Conservation (phyloP, 1,284 basidiomycete species). For the Volvariella volvacea region DNA sequence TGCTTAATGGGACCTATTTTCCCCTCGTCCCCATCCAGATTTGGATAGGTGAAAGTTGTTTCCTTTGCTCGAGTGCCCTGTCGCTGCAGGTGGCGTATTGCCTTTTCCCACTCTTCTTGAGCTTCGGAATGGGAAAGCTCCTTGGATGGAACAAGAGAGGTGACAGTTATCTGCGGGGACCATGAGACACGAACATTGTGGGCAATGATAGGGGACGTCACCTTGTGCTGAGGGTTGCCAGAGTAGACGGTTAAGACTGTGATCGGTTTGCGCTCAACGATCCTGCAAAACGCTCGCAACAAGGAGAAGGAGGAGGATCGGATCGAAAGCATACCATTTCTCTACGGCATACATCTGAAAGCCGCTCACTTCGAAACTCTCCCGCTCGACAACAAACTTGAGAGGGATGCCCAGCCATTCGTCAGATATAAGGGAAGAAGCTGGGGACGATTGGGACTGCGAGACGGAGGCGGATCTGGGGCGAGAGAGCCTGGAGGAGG, state of each 20-base stretch:
- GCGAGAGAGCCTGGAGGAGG: slow-evolving; percentile 9
- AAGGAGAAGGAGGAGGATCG: slow-evolving; percentile 3
- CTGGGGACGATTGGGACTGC: no score
- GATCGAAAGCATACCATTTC: slow-evolving; percentile 50
- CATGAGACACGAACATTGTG: slow-evolving; percentile 3
- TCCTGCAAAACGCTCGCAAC: slow-evolving; percentile 30
- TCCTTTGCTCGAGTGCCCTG: slow-evolving; percentile 63
- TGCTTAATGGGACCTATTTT: no score
- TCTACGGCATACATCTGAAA: slow-evolving; percentile 80
- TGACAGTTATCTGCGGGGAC: slow-evolving; percentile 47
- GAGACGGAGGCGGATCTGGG: slow-evolving; percentile 14
- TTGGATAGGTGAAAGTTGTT: slow-evolving; percentile 24
- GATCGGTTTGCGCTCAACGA: slow-evolving; percentile 58
- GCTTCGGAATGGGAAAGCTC: slow-evolving; percentile 36
- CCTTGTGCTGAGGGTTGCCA: slow-evolving; percentile 61
- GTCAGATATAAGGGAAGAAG: slow-evolving; percentile 21
- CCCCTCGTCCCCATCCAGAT: no score
- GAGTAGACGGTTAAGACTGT: slow-evolving; percentile 67
- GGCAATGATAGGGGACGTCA: slow-evolving; percentile 18
- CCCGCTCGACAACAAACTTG: slow-evolving; percentile 16
- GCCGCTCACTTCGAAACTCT: slow-evolving; percentile 31
- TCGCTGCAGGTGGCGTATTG: slow-evolving; percentile 50
- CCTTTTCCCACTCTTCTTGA: slow-evolving; percentile 51
- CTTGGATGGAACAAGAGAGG: slow-evolving; percentile 41
- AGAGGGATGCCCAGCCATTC: slow-evolving; percentile 11